Evolutionary conservation across 805 yeast genomes (phyloP).

Genomic region (Kodamaea kaohsiungensis): DNA sequence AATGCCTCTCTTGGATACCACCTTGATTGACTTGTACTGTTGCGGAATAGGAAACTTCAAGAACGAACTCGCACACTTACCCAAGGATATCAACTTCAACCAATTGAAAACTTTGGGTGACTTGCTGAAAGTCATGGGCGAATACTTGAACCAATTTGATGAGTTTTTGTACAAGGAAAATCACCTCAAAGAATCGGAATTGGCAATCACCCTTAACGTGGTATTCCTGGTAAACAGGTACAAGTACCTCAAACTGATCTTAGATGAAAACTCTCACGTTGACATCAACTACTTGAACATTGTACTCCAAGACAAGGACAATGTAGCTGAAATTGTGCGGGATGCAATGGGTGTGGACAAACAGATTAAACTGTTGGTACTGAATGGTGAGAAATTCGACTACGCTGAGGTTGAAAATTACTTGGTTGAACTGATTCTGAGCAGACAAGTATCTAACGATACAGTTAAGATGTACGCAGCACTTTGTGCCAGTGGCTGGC

Average conservation of each 20-base stretch:
- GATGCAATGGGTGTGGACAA: slow-evolving; percentile 3
- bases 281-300: slow-evolving; percentile 11
- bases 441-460: not conserved
- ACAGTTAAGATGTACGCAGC: slow-evolving; percentile 4
- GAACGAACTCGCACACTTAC: slow-evolving; percentile 22
- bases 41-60: slow-evolving; percentile 19
- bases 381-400: not conserved
- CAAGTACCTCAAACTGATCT: slow-evolving; percentile 20
- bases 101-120: slow-evolving; percentile 15
- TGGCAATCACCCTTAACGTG: slow-evolving; percentile 2
- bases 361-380: slow-evolving; percentile 6
- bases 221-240: slow-evolving; percentile 27
- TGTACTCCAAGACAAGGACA: slow-evolving; percentile 13
- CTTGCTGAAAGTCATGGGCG: slow-evolving; percentile 13
- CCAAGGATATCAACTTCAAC: slow-evolving; percentile 23
- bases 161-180: slow-evolving; percentile 12
- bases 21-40: slow-evolving; percentile 15
- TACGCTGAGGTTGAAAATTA: not conserved
- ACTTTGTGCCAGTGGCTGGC: slow-evolving; percentile 11
- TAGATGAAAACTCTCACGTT: slow-evolving; percentile 15
- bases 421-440: not conserved
- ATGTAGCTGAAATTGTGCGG: slow-evolving; percentile 3
- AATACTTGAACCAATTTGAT: slow-evolving; percentile 19
- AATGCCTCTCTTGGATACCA: slow-evolving; percentile 16
- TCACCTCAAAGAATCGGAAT: not conserved